Evolutionary conservation across 441 rosid genomes (phyloP).

Genomic region (Populus tomentosa): DNA sequence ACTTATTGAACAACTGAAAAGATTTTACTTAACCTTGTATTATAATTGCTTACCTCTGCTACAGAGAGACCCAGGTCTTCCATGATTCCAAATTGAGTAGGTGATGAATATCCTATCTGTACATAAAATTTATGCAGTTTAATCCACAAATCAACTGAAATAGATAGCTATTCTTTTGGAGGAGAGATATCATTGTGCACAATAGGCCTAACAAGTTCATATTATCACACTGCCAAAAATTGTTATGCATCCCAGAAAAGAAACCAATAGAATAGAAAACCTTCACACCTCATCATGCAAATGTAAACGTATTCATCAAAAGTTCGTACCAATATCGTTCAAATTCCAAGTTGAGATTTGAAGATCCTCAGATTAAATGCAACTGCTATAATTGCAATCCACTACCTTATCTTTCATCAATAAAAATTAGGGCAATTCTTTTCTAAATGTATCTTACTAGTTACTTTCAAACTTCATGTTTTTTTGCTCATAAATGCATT

Average conservation of each 20-base stretch:
- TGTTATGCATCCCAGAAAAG: not conserved
- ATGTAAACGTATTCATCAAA: not conserved
- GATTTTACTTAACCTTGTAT: not conserved
- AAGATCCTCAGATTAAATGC: not conserved
- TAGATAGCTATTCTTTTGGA: too few species aligned
- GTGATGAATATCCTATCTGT: conserved; percentile 78
- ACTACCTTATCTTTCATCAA: too few species aligned
- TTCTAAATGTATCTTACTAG: not conserved
- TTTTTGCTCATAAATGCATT: not conserved
- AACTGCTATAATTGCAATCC: not conserved
- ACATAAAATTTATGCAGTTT: conserved; percentile 11
- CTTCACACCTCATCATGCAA: not conserved
- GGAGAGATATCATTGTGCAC: not conserved
- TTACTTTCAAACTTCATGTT: not conserved
- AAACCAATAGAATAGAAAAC: not conserved
- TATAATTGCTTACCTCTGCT: conserved; percentile 42
- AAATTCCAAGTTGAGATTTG: not conserved
- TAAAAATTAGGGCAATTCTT: not conserved
- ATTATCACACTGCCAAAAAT: not conserved
- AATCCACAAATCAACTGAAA: not conserved
- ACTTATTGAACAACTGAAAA: not conserved
- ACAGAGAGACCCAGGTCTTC: conserved; percentile 54
- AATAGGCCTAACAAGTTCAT: not conserved
- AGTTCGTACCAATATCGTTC: not conserved
- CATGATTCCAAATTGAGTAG: conserved; percentile 63